These are phyloP conservation scores for Daedaleopsis nitida DNA, from an alignment of 768 basidiomycete genomes.

Conservation along the genomic window DNA sequence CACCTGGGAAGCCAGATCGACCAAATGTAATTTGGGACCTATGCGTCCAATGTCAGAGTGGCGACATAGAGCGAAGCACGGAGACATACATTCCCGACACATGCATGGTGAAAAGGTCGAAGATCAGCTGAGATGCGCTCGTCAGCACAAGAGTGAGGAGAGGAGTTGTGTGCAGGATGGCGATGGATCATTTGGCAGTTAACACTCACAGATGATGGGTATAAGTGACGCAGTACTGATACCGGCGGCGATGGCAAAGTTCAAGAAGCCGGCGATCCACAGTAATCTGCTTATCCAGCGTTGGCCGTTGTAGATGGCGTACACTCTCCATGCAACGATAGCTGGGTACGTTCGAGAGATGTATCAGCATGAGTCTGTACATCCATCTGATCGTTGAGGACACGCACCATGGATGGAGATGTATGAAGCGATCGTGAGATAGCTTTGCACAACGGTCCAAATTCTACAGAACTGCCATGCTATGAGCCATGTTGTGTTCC, in stretches of 20 bases:
- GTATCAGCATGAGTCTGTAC: neutral
- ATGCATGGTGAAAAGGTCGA: slow-evolving; percentile 26
- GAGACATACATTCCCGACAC: slow-evolving; percentile 27
- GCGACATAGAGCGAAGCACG: neutral
- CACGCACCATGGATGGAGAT: slow-evolving; percentile 30
- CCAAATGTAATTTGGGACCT: slow-evolving; percentile 31
- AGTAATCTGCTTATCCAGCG: slow-evolving; percentile 26
- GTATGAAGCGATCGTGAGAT: slow-evolving; percentile 30
- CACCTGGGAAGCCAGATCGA: slow-evolving; percentile 31
- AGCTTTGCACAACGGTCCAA: slow-evolving; percentile 30
- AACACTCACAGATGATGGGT: slow-evolving; percentile 25
- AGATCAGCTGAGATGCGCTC: slow-evolving; percentile 19
- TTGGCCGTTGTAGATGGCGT: slow-evolving; percentile 28
- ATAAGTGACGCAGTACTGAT: slow-evolving; percentile 27
- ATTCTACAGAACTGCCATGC: slow-evolving; percentile 28
- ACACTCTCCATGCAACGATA: slow-evolving; percentile 29
- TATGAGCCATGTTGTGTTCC: neutral
- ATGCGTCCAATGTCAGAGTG: neutral
- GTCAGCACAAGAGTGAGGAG: neutral
- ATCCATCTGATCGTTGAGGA: neutral
- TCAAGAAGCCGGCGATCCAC: slow-evolving; percentile 23
- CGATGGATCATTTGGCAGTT: neutral
- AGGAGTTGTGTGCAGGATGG: too few relatives aligned
- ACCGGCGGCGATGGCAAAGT: slow-evolving; percentile 22
- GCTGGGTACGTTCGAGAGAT: slow-evolving; percentile 11